Percentiles rank a stretch among this genome's conserved stretches.
phyloP scores from a whole-genome alignment of 1,284 basidiomycete genomes.

The Cryptococcus deneoformans region DNA sequence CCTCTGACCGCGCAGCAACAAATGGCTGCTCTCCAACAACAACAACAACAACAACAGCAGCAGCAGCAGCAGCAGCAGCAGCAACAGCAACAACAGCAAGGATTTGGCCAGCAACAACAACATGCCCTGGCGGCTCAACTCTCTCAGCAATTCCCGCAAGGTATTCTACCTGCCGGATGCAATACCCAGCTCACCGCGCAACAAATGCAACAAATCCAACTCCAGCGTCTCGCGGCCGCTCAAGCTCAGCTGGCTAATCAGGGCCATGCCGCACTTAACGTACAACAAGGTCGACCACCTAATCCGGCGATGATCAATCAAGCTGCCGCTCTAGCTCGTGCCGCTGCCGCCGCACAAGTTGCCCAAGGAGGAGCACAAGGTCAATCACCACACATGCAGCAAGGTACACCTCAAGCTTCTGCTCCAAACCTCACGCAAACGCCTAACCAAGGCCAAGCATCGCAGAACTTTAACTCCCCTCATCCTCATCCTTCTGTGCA shows the following conservation, averaged over 20 bases:
- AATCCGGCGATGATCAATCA: neutral
- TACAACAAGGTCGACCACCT: neutral
- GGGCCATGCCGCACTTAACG: neutral
- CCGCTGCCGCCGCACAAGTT: neutral
- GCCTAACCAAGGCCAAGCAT: neutral
- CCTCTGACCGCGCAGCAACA: conserved; percentile 29
- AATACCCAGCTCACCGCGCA: conserved; percentile 1
- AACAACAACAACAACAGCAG: conserved; percentile 10
- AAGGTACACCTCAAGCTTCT: neutral
- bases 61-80: conserved; percentile 6
- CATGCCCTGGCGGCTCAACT: conserved; percentile 6
- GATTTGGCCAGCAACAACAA: neutral
- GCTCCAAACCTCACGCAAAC: neutral
- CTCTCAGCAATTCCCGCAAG: conserved; percentile 9
- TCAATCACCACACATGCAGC: conserved; percentile 15
- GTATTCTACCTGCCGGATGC: conserved; percentile 2
- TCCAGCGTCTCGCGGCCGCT: conserved; percentile 15
- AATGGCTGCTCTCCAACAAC: conserved; percentile 22
- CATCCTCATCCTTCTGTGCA: conserved; percentile 9
- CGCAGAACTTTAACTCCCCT: conserved; percentile 30
- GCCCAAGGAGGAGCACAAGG: neutral
- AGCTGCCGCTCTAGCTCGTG: neutral
- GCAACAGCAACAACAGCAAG: conserved; percentile 10
- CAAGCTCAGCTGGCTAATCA: neutral
- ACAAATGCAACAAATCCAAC: conserved; percentile 20